A percentile compares a stretch with the other conserved stretches of the same genome.
These are phyloP conservation scores for Fusarium coicis DNA, from an alignment of 2,329 filamentous ascomycete genomes.

Conservation along the genomic window DNA sequence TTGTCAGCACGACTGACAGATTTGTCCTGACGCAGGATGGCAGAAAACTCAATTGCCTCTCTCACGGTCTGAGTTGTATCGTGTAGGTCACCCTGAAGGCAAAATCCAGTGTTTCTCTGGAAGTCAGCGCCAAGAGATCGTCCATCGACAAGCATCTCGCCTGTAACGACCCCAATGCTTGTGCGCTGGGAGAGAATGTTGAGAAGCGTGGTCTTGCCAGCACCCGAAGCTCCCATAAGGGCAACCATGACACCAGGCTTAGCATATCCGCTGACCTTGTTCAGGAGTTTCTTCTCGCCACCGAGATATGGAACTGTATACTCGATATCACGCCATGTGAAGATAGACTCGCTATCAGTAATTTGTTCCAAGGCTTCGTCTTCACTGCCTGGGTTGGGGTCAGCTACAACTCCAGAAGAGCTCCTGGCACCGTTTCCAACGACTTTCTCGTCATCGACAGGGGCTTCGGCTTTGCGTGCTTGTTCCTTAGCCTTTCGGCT, in stretches of 20 bases:
- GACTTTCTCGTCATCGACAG: constrained; percentile 46
- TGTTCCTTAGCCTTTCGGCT: constrained; percentile 66
- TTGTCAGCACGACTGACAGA: constrained; percentile 69
- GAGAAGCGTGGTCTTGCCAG: constrained; percentile 85
- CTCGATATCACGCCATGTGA: constrained; percentile 76
- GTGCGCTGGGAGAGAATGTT: constrained; percentile 81
- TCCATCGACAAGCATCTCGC: constrained; percentile 82
- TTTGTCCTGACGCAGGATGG: constrained; percentile 68
- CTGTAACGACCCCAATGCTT: constrained; percentile 76
- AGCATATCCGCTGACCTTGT: constrained; percentile 76
- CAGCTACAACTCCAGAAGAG: constrained; percentile 13
- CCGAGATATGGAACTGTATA: constrained; percentile 71
- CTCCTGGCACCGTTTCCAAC: constrained; percentile 3
- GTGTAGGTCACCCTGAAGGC: constrained; percentile 72
- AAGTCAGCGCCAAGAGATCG: constrained; percentile 75
- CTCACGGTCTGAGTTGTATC: constrained; percentile 71
- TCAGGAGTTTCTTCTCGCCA: constrained; percentile 48
- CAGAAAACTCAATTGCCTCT: constrained; percentile 73
- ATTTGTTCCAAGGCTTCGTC: constrained; percentile 39
- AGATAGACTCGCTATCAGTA: constrained; percentile 56
- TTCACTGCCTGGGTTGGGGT: constrained; percentile 3
- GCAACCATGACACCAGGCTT: constrained; percentile 85
- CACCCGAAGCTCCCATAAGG: constrained; percentile 82
- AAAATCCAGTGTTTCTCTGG: constrained; percentile 79
- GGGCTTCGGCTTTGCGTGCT: constrained; percentile 23